phyloP scores from a whole-genome alignment of 306 rosid genomes.

The Fragaria vesca region DNA sequence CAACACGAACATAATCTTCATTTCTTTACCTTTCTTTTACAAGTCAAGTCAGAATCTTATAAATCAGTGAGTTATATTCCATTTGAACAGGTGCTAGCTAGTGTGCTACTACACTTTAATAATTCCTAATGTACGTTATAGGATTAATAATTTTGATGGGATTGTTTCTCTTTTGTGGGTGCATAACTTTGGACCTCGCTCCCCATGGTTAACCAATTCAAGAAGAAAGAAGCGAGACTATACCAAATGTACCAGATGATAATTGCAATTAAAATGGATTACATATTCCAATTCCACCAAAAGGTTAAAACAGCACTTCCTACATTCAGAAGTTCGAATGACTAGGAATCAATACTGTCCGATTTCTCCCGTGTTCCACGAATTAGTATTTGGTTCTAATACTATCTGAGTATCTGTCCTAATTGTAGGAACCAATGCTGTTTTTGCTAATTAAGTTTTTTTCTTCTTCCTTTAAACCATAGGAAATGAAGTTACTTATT shows the following conservation, averaged over 20 bases:
- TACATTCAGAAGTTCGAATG: not conserved
- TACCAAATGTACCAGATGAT: not conserved
- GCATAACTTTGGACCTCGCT: not conserved
- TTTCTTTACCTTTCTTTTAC: conserved; percentile 2
- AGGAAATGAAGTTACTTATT: too few species aligned
- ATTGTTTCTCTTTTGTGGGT: not conserved
- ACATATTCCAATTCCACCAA: conserved; percentile 10
- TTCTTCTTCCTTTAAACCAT: too few species aligned
- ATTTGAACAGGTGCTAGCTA: not conserved
- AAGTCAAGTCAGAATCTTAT: conserved; percentile 25
- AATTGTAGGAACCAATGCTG: too few species aligned
- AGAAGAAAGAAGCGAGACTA: not conserved
- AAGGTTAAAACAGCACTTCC: conserved; percentile 9
- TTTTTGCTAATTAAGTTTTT: too few species aligned
- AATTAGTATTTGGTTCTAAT: too few species aligned
- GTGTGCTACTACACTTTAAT: not conserved
- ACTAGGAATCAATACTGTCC: not conserved
- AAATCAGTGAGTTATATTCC: conserved; percentile 9
- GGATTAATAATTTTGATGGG: not conserved
- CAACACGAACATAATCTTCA: conserved; percentile 18
- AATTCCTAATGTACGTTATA: not conserved
- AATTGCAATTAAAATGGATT: not conserved
- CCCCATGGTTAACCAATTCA: too few species aligned
- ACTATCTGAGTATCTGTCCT: not conserved
- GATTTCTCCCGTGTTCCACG: not conserved